Conservation (phyloP, 2,329 filamentous ascomycete genomes). For the Beauveria sp. region DNA sequence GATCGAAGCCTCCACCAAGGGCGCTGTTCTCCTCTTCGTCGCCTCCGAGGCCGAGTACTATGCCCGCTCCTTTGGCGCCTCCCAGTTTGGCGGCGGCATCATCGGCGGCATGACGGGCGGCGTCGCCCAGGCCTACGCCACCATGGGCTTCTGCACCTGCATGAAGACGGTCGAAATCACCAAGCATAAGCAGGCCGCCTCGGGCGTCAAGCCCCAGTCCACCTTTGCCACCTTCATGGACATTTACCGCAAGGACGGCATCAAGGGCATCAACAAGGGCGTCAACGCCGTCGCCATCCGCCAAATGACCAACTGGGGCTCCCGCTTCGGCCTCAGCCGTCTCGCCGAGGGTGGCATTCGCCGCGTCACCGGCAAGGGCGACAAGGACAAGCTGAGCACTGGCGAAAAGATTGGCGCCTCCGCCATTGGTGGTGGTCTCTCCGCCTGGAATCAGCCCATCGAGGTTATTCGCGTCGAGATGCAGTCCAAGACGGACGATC, state of each 20-base stretch:
- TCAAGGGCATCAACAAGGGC: slow-evolving; percentile 94
- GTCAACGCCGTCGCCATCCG: slow-evolving; percentile 98
- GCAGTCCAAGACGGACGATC: slow-evolving; percentile 98
- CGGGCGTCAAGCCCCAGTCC: slow-evolving; percentile 76
- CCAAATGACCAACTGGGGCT: slow-evolving; percentile 99
- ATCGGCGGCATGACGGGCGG: slow-evolving; percentile 85
- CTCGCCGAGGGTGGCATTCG: slow-evolving; percentile 87
- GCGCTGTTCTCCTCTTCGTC: slow-evolving; percentile 97
- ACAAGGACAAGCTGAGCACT: slow-evolving; percentile 68
- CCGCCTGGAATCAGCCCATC: slow-evolving; percentile 98
- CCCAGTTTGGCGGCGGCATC: slow-evolving; percentile 84
- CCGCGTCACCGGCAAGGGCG: slow-evolving; percentile 66
- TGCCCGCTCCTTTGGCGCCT: slow-evolving; percentile 73
- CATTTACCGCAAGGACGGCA: slow-evolving; percentile 91
- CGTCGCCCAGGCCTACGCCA: slow-evolving; percentile 96
- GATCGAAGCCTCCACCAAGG: slow-evolving; percentile 99
- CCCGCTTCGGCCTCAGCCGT: slow-evolving; percentile 86
- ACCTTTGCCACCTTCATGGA: slow-evolving; percentile 95
- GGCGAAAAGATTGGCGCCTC: slow-evolving; percentile 85
- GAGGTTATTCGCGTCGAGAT: slow-evolving; percentile 99
- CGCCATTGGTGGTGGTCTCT: slow-evolving; percentile 83
- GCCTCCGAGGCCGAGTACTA: slow-evolving; percentile 97
- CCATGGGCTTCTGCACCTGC: slow-evolving; percentile 99
- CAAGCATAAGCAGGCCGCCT: slow-evolving; percentile 85
- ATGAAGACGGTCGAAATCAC: slow-evolving; percentile 99